Percentiles rank a stretch among this genome's conserved stretches.
These are phyloP conservation scores for Lactarius psammicola DNA, from an alignment of 768 basidiomycete genomes.

Conservation along the genomic window DNA sequence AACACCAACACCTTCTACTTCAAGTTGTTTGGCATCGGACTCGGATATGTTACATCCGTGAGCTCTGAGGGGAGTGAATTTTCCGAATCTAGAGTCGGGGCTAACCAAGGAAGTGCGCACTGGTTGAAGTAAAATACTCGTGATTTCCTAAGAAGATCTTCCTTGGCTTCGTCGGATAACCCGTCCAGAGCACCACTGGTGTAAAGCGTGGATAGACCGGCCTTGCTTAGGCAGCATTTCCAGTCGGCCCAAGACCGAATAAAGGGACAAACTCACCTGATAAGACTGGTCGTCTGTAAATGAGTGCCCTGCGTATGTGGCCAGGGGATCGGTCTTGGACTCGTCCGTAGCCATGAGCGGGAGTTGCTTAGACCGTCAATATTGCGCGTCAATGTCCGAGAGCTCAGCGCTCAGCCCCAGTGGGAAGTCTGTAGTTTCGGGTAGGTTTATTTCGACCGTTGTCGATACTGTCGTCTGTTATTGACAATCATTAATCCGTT, in stretches of 20 bases:
- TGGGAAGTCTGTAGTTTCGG: too few relatives aligned
- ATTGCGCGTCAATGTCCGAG: background rate
- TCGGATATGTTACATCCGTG: conserved; percentile 17
- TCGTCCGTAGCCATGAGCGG: conserved; percentile 2
- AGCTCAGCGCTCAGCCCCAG: too few relatives aligned
- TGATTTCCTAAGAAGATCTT: conserved; percentile 51
- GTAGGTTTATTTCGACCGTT: too few relatives aligned
- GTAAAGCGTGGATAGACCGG: conserved; percentile 61
- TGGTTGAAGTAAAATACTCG: conserved; percentile 74
- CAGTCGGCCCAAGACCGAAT: background rate
- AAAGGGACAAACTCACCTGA: conserved; percentile 45
- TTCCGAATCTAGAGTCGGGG: background rate
- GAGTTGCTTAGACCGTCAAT: too few relatives aligned
- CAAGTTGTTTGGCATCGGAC: conserved; percentile 9
- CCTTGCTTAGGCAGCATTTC: conserved; percentile 41
- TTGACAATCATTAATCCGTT: too few relatives aligned
- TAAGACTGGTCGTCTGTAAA: conserved; percentile 59
- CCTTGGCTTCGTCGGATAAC: conserved; percentile 41
- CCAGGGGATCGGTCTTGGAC: conserved; percentile 7
- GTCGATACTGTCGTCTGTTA: too few relatives aligned
- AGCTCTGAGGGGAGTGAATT: conserved; percentile 10
- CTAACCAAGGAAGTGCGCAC: conserved; percentile 34
- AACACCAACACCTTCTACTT: conserved; percentile 16
- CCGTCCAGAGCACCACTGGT: conserved; percentile 41
- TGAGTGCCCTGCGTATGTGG: conserved; percentile 38